Base-by-base conservation (phyloP, 2,329 filamentous ascomycete genomes). In the Atkinsonella texensis region DNA sequence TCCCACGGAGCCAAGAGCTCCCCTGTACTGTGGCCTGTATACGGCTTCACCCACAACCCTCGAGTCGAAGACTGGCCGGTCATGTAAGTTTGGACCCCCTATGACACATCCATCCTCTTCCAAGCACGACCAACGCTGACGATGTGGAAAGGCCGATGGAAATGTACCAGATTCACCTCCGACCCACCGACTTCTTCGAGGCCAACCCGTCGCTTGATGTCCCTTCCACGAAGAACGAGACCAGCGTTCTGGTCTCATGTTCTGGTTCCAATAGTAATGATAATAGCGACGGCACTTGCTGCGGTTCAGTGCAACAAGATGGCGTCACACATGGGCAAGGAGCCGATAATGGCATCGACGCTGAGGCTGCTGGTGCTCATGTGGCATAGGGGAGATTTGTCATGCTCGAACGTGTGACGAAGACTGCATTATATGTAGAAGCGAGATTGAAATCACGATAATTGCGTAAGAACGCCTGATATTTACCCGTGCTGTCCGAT, bases 21-120 rank as follows among this genome's bases (percentile, higher is more conserved):
- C 38, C 67, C 65, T 0, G 65, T 73, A 2, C 53, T 77, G 0
- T 76, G 74, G 74, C 68, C 64, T n/a, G 70, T 73, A 2, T 75
- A 73, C 55, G 71, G 73, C 4, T 58, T 75, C 46, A 75, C 72
- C 10, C 72, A 76, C 51, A 74, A 74, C 49, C 71, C 71, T 1
- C 61, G 72, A 5, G 68, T 74, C 5, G 72, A 75, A 56, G 72
- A 75, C 54, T 75, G 73, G 73, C 72, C 72, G 4, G 72, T 75
- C 10, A 75, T 75, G 72, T 74, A 58, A 69, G 73, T 69, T 39
- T 6, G 13, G 3, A 1, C 17, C 20, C 32, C 17, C 18, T 12
- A 33, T 33, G 33, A 35, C 33, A 8, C 13, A 11, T 20, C 18
- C n/a, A n/a, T n/a, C n/a, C 9, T 17, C 15, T 40, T 9, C n/a